A percentile compares a stretch with the other conserved stretches of the same genome.
phyloP scores from a whole-genome alignment of 139 green algal genomes.

The Picochlorum sp. region DNA sequence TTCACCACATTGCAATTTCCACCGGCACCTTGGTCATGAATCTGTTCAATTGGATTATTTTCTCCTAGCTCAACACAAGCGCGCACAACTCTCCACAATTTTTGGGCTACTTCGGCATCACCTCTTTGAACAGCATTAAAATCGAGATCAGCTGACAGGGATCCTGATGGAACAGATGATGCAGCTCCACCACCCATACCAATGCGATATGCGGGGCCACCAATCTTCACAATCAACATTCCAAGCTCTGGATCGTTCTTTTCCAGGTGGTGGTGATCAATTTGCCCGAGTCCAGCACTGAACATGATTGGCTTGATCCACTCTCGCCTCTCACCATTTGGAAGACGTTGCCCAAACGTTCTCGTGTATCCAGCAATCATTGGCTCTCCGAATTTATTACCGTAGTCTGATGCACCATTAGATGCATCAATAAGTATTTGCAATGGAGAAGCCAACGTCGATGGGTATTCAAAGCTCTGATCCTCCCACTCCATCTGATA shows the following conservation, averaged over 20 bases:
- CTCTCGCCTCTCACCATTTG: constrained; percentile 82
- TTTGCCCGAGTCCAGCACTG: constrained; percentile 84
- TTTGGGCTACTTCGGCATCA: constrained; percentile 95
- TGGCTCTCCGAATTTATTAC: constrained; percentile 99
- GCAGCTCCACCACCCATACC: constrained; percentile 96
- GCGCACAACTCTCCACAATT: constrained; percentile 96
- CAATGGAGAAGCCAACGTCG: constrained; percentile 64
- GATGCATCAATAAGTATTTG: constrained; percentile 98
- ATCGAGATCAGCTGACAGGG: constrained; percentile 86
- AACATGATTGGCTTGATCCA: constrained; percentile 99
- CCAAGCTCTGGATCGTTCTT: constrained; percentile 71
- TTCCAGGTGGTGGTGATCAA: constrained; percentile 71
- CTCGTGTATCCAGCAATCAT: constrained; percentile 89
- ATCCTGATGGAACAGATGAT: constrained; percentile 62
- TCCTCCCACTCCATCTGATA: constrained; percentile 38
- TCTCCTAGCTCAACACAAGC: constrained; percentile 92
- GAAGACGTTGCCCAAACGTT: constrained; percentile 84
- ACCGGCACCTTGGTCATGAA: constrained; percentile 86
- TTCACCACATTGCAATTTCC: constrained; percentile 99
- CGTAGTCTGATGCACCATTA: constrained; percentile 95
- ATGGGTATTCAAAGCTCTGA: constrained; percentile 57
- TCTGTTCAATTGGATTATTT: constrained; percentile 90
- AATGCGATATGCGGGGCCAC: constrained; percentile 96
- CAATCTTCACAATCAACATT: constrained; percentile 98
- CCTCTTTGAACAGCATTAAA: constrained; percentile 97